Percentiles rank a stretch among this genome's conserved stretches.
These are phyloP conservation scores for Eleusine indica DNA, from an alignment of 176 grass and related monocot species.

Conservation along the genomic window DNA sequence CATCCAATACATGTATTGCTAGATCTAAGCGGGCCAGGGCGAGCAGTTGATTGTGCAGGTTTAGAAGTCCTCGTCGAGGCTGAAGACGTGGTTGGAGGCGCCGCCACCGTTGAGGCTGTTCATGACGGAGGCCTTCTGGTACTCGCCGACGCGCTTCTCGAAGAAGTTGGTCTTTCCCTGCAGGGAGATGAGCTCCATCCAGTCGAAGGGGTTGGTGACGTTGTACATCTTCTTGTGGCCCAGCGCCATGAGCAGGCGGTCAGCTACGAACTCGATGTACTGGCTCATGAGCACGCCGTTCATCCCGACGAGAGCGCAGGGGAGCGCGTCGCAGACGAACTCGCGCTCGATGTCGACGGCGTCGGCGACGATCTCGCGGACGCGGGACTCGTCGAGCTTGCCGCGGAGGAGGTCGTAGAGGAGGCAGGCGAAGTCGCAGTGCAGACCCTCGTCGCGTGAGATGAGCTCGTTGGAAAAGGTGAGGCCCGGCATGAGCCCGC, in stretches of 20 bases:
- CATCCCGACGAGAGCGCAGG: slow-evolving; percentile 71
- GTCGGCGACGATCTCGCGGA: slow-evolving; percentile 62
- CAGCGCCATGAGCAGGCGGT: slow-evolving; percentile 65
- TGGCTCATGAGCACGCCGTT: slow-evolving; percentile 73
- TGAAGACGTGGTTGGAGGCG: slow-evolving; percentile 64
- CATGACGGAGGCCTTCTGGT: slow-evolving; percentile 86
- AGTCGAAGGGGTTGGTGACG: slow-evolving; percentile 69
- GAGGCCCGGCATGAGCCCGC: slow-evolving; percentile 85
- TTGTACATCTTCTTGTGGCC: slow-evolving; percentile 72
- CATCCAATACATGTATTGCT: slow-evolving; percentile 21
- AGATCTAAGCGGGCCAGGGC: neutral
- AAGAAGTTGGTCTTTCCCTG: slow-evolving; percentile 92
- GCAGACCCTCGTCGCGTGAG: slow-evolving; percentile 92
- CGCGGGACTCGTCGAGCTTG: slow-evolving; percentile 62
- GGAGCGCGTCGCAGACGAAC: slow-evolving; percentile 80
- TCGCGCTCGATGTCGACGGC: slow-evolving; percentile 87
- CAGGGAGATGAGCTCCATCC: slow-evolving; percentile 90
- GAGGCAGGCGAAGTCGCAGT: slow-evolving; percentile 96
- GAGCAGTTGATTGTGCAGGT: neutral
- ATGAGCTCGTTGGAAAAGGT: slow-evolving; percentile 99
- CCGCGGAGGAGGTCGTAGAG: slow-evolving; percentile 66
- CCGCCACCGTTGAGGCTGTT: slow-evolving; percentile 56
- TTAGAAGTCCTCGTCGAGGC: slow-evolving; percentile 87
- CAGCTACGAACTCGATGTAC: slow-evolving; percentile 82
- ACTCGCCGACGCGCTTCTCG: slow-evolving; percentile 83